A percentile compares a stretch with the other conserved stretches of the same genome.
Conservation (phyloP, 1,284 basidiomycete species). For the Xerocomus minutiporus region DNA sequence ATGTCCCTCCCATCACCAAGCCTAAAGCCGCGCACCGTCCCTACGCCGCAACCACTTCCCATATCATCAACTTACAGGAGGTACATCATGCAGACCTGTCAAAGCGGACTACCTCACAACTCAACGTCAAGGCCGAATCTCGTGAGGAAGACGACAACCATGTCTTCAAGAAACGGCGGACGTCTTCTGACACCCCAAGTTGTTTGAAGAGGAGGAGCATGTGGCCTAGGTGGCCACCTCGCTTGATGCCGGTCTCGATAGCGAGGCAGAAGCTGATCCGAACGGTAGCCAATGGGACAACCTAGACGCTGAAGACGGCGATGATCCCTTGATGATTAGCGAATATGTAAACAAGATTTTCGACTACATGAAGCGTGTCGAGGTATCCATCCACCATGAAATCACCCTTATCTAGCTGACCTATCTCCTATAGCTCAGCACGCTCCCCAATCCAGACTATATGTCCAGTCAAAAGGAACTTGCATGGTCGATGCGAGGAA, state of each 20-base stretch:
- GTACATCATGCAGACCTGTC: constrained; percentile 27
- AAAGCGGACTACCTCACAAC: constrained; percentile 26
- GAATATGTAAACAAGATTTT: constrained; percentile 55
- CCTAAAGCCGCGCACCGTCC: constrained; percentile 13
- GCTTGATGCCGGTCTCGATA: constrained; percentile 39
- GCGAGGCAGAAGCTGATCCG: constrained; percentile 54
- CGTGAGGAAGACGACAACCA: constrained; percentile 50
- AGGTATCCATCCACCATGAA: too few relatives aligned
- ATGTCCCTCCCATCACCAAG: neutral
- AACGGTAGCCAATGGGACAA: constrained; percentile 74
- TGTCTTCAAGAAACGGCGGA: constrained; percentile 66
- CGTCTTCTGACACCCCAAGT: constrained; percentile 60
- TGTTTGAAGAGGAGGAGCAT: constrained; percentile 30
- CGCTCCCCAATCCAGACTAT: too few relatives aligned
- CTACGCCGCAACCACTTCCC: neutral
- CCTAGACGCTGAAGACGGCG: constrained; percentile 88
- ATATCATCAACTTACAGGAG: constrained; percentile 26
- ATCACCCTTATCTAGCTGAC: too few relatives aligned
- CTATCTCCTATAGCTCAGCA: too few relatives aligned
- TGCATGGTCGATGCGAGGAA: too few relatives aligned
- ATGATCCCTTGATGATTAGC: constrained; percentile 95
- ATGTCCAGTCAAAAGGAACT: too few relatives aligned
- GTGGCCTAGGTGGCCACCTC: constrained; percentile 23
- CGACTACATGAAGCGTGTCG: too few relatives aligned
- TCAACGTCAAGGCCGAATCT: constrained; percentile 25